Base-by-base conservation (phyloP, 257 asterid species). In the Ilex aquifolium region DNA sequence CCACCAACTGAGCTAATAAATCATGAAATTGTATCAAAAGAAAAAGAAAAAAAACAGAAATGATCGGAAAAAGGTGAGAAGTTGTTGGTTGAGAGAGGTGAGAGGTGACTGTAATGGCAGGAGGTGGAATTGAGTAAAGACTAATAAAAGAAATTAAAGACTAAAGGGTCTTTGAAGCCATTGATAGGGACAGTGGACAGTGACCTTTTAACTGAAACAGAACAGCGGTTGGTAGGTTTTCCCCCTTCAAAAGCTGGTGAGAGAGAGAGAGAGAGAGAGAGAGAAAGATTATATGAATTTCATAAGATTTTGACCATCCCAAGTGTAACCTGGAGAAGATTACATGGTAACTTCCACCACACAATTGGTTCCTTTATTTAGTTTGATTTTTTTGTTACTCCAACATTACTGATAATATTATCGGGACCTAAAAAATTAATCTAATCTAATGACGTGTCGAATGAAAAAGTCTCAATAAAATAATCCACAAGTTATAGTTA, bases 131-230 rank as follows among this genome's bases (percentile, higher is more conserved):
- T 58, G 73, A 67, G 65, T 56, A 67, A 67, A 57, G 46, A 66
- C 56, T 46, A 56, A 73, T 14, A 59, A 68, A 52, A 61, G 64
- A 56, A 62, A 66, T 32, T 40, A 5, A 46, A 58, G 44, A 30
- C 44, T 4, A 49, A 49, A 49, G 13, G 62, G 50, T 44, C 36
- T 31, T 14, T 64, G 66, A 50, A 31, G 49, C 48, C 48, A 59
- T 31, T 44, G 74, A 59, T 59, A 14, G 31, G 59, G 64, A 72
- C 77, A 67, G 14, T 53, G 49, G 63, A 73, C 32, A 60, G 73
- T 61, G 74, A 73, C 78, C 32, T 59, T 12, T 31, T 56, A 63
- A 56, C 66, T 15, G 60, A 67, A 12, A n/a, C 4, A 49, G n/a
- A 49, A 11, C 17, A 49, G 54, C 54, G 1, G 14, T 49, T 44